A percentile compares a stretch with the other conserved stretches of the same genome.
Evolutionary conservation across 2,329 filamentous ascomycete genomes (phyloP).

Genomic region (Xylaria sp.): DNA sequence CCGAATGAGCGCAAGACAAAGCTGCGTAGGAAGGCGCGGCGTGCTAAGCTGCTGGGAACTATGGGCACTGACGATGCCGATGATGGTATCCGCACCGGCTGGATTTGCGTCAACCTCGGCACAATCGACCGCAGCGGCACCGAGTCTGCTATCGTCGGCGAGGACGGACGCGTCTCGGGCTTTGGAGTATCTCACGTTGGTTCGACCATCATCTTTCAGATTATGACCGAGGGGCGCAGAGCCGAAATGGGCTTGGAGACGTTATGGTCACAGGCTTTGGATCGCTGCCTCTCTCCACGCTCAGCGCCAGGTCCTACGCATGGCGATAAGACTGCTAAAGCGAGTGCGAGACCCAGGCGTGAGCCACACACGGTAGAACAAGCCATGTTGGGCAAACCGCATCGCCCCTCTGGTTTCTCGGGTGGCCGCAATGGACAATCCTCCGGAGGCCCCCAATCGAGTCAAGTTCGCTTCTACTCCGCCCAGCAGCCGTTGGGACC

Average conservation of each 20-base stretch:
- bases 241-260: conserved; percentile 59
- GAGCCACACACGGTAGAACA: conserved; percentile 17
- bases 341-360: background rate
- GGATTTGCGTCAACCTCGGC: conserved; percentile 93
- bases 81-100: conserved; percentile 89
- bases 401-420: conserved; percentile 21
- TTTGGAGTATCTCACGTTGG: conserved; percentile 67
- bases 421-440: conserved; percentile 18
- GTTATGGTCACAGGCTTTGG: conserved; percentile 53
- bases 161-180: conserved; percentile 69
- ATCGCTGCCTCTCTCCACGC: conserved; percentile 18
- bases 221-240: conserved; percentile 61
- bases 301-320: conserved; percentile 1
- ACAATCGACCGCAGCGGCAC: conserved; percentile 63
- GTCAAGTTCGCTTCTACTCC: conserved; percentile 35
- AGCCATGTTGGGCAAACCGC: conserved; percentile 18
- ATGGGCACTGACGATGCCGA: conserved; percentile 69
- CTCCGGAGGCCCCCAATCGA: conserved; percentile 18
- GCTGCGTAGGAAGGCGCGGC: conserved; percentile 77
- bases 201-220: conserved; percentile 62
- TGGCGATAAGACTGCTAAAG: background rate
- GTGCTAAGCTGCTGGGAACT: conserved; percentile 79
- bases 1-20: conserved; percentile 91
- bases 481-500: conserved; percentile 9
- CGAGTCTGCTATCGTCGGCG: conserved; percentile 53